Conservation (phyloP, 352 stramenopile species). For the Phytophthora colocasiae region DNA sequence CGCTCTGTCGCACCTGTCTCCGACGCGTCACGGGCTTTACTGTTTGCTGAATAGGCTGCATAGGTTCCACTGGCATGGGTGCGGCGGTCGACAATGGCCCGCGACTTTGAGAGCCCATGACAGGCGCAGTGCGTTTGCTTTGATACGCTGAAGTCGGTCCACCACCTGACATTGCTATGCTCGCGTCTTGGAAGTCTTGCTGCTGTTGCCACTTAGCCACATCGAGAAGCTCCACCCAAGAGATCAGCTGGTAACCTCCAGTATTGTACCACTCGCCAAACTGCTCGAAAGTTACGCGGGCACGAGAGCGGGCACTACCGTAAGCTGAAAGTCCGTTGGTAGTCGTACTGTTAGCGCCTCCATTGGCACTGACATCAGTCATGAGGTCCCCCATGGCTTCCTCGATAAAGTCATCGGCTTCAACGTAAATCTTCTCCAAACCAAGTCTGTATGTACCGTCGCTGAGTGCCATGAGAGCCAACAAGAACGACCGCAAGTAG, state of each 20-base stretch:
- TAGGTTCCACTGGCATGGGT: conserved; percentile 51
- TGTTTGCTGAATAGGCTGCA: conserved; percentile 66
- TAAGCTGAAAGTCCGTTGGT: conserved; percentile 57
- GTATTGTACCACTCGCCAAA: conserved; percentile 93
- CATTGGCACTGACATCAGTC: conserved; percentile 74
- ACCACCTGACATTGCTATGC: conserved; percentile 40
- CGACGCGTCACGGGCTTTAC: conserved; percentile 65
- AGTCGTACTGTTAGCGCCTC: conserved; percentile 38
- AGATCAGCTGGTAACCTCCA: conserved; percentile 81
- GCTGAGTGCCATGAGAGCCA: conserved; percentile 88
- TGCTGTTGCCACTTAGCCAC: conserved; percentile 86
- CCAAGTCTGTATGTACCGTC: conserved; percentile 83
- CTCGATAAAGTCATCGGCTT: conserved; percentile 88
- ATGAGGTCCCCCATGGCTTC: conserved; percentile 88
- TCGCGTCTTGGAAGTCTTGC: conserved; percentile 69
- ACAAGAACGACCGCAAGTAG: conserved; percentile 85
- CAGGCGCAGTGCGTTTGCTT: conserved; percentile 33
- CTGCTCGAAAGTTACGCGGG: conserved; percentile 89
- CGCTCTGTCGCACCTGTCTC: conserved; percentile 81
- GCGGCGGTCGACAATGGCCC: conserved; percentile 44
- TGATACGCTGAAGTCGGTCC: conserved; percentile 33
- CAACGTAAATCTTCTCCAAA: conserved; percentile 87
- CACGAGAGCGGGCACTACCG: conserved; percentile 66
- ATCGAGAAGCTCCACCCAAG: conserved; percentile 88
- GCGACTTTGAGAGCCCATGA: conserved; percentile 68